These are phyloP conservation scores for Psilocybe azurescens DNA, from an alignment of 768 basidiomycete species.

Conservation along the genomic window DNA sequence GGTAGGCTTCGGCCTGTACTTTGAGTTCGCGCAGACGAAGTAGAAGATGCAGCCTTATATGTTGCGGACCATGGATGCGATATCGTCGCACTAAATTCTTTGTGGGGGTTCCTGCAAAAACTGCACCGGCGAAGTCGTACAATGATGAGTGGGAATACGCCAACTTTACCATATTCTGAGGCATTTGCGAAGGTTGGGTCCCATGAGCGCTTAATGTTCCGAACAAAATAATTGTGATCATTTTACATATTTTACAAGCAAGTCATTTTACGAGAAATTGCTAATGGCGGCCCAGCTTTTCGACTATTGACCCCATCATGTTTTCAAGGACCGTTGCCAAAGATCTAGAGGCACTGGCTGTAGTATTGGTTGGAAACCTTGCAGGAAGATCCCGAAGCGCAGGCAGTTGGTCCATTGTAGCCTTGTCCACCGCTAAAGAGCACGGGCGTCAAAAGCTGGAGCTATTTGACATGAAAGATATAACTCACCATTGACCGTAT, in stretches of 20 bases:
- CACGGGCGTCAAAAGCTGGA: not conserved
- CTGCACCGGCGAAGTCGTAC: no score
- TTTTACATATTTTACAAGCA: not conserved
- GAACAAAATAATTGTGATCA: no score
- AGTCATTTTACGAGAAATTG: not conserved
- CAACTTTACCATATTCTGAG: no score
- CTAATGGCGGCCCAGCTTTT: not conserved
- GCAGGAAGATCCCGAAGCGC: slow-evolving; percentile 34
- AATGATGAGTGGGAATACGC: no score
- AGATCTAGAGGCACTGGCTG: slow-evolving; percentile 36
- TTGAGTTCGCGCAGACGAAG: no score
- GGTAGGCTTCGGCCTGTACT: no score
- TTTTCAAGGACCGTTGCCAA: not conserved
- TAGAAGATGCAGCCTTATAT: no score
- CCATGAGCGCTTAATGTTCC: no score
- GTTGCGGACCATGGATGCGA: no score
- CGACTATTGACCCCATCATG: not conserved
- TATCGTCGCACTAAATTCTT: no score
- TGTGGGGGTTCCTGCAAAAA: no score
- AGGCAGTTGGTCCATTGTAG: slow-evolving; percentile 36
- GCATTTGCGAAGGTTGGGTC: no score
- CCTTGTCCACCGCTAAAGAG: slow-evolving; percentile 32
- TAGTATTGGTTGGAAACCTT: slow-evolving; percentile 32
- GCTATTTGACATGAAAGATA: not conserved
- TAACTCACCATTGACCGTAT: slow-evolving; percentile 41